Conservation (phyloP, 164 flowering plant species). For the Chloranthus sessilifolius region DNA sequence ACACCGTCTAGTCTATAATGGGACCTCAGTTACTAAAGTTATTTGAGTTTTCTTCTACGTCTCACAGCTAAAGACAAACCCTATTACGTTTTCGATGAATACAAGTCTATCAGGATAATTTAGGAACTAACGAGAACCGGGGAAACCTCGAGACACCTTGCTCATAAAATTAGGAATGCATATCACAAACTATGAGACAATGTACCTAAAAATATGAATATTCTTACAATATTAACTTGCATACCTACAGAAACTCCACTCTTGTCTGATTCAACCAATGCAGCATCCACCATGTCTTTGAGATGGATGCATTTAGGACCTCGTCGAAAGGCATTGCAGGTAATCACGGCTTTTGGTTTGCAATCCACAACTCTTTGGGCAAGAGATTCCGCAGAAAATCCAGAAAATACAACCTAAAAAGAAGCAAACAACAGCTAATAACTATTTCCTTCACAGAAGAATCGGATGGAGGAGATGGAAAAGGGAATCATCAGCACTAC, state of each 20-base stretch:
- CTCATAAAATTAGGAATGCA: too few species aligned
- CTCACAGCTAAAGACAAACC: too few species aligned
- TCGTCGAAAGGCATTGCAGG: constrained; percentile 93
- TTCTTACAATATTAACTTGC: too few species aligned
- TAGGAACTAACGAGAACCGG: too few species aligned
- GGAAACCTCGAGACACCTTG: too few species aligned
- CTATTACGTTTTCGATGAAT: too few species aligned
- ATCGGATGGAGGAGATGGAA: background rate
- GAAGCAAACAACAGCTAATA: background rate
- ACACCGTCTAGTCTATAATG: too few species aligned
- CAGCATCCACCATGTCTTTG: constrained; percentile 88
- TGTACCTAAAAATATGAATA: too few species aligned
- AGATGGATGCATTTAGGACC: constrained; percentile 77
- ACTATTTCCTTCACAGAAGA: background rate
- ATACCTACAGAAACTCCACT: constrained; percentile 65
- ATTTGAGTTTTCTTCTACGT: too few species aligned
- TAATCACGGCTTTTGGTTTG: constrained; percentile 80
- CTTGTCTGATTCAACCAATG: constrained; percentile 51
- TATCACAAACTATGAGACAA: too few species aligned
- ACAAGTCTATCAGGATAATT: too few species aligned
- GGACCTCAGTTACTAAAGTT: too few species aligned
- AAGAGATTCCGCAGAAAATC: constrained; percentile 92
- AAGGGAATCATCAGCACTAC: background rate
- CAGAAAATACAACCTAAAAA: constrained; percentile 95
- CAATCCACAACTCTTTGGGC: constrained; percentile 90